Percentiles rank a stretch among this genome's conserved stretches.
Evolutionary conservation across 257 asterid species (phyloP).

Genomic region (Echites panduratus): DNA sequence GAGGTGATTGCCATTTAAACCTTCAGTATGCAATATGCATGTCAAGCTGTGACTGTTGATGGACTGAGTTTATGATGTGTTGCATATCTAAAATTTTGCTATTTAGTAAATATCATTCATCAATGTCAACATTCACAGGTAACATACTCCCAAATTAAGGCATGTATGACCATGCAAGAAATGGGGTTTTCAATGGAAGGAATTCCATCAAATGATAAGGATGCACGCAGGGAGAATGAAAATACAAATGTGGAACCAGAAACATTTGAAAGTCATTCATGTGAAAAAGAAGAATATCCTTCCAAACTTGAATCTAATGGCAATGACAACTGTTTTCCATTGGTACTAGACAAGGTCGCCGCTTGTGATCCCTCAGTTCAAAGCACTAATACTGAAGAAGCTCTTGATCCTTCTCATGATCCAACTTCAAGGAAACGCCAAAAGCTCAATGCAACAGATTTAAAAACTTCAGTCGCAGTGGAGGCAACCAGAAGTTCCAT

Average conservation of each 20-base stretch:
- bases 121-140: constrained; percentile 35
- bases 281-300: constrained; percentile 14
- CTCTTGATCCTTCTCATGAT: constrained; percentile 19
- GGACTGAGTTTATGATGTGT: too few relatives aligned
- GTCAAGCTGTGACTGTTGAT: too few relatives aligned
- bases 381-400: constrained; percentile 15
- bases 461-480: constrained; percentile 17
- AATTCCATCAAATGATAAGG: constrained; percentile 26
- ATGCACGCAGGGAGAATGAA: constrained; percentile 24
- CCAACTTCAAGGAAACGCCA: constrained; percentile 44
- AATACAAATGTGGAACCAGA: constrained; percentile 23
- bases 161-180: constrained; percentile 55
- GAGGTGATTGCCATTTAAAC: constrained; percentile 35
- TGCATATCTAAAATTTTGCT: neutral
- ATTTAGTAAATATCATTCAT: neutral
- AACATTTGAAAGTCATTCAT: constrained; percentile 14
- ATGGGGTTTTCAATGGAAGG: constrained; percentile 35
- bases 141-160: constrained; percentile 59
- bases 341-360: constrained; percentile 17
- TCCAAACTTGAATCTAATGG: constrained; percentile 14
- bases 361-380: constrained; percentile 16
- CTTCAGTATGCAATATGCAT: too few relatives aligned
- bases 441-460: constrained; percentile 37
- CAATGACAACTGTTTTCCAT: constrained; percentile 13
- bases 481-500: constrained; percentile 56